Base-by-base conservation (phyloP, 805 yeast species). In the Nakazawaea wickerhamii region DNA sequence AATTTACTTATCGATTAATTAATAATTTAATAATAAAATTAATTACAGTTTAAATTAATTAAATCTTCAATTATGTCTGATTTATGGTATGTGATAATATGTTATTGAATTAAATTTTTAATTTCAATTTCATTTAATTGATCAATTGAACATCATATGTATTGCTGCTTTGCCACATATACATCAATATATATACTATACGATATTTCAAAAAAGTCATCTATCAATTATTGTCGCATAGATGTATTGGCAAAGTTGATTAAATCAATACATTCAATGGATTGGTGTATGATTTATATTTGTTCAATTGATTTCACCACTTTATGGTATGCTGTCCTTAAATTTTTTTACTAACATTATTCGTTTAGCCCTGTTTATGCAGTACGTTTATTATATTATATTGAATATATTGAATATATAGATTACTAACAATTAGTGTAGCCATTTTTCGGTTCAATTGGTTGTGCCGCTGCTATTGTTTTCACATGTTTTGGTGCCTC, bases 401-500 rank as follows among this genome's bases (percentile, higher is more conserved):
- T 31, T n/a, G n/a, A n/a, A n/a, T n/a, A n/a, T n/a, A n/a, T n/a
- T n/a, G n/a, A n/a, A n/a, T n/a, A n/a, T n/a, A n/a, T n/a, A 17
- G 11, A 37, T 13, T 40, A 39, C 43, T 42, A 46, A 43, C 46
- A 22, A 11, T 7, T 15, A 3, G 22, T 43, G 13, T 71, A 77
- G 66, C 99, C 99, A 65, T 93, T 93, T 77, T 93, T 93, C 68
- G 99, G 99, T 60, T 91, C 97, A 55, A 87, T 93, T 62, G 99
- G 99, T 64, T 95, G 99, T 77, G 95, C 99, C 46, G 88, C 98
- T 42, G 97, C 99, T 66, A 93, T 93, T 63, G 88, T 95, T 61
- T 93, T 93, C 80, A 90, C 99, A 66, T 88, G 96, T 63, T 88
- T 90, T 64, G 99, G 99, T 74, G 98, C 99, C 59, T 87, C 96